Evolutionary conservation across 192 early-diverging fungal genomes (phyloP), one percentile per base, ranked within the genome.

Genomic region (Coemansia sp.): DNA sequence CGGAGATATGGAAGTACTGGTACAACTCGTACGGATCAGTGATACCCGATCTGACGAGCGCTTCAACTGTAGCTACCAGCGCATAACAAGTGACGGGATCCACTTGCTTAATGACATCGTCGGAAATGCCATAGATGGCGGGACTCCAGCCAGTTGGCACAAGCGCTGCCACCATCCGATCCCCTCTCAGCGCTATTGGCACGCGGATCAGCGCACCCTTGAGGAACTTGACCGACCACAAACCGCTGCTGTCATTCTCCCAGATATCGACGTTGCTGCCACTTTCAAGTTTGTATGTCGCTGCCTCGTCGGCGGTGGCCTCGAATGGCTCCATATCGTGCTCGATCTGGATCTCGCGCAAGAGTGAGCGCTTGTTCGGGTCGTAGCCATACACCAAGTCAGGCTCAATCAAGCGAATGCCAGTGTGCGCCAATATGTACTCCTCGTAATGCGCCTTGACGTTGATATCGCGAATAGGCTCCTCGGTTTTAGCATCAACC

Each of bases 1-100:
- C 93, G 48, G 92, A 92, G 44, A 97, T 92, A 74, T 97, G 95
- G 64, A 97, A 91, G 69, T 95, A 94, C 81, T 95, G 86, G 88
- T 92, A 97, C 83, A 97, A 92, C 81, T 97, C 94, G 84, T 95
- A 97, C 21, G 95, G 94, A 75, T 97, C 94, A 38, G 94, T 95
- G 25, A 97, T 92, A 81, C 95, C 95, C 51, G 92, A 91, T 34
- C 92, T 87, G 55, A 94, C 83, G 27, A 97, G 85, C 5, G 95
- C 94, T 77, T 97, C 95, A n/a, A 95, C 94, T 53, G 94, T 94
- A 19, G 94, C 86, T 21, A 96, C 89, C 51, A 97, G 73, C 64
- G 86, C 88, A 84, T 89, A 95, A 38, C 95, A 86, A 2, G 94
- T 94, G 55, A 94, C 90, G 10, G 82, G 88, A 75, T 97, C 95